A percentile compares a stretch with the other conserved stretches of the same genome.
phyloP scores from a whole-genome alignment of 2,329 filamentous ascomycete genomes.

The Trichoderma guizhouense region DNA sequence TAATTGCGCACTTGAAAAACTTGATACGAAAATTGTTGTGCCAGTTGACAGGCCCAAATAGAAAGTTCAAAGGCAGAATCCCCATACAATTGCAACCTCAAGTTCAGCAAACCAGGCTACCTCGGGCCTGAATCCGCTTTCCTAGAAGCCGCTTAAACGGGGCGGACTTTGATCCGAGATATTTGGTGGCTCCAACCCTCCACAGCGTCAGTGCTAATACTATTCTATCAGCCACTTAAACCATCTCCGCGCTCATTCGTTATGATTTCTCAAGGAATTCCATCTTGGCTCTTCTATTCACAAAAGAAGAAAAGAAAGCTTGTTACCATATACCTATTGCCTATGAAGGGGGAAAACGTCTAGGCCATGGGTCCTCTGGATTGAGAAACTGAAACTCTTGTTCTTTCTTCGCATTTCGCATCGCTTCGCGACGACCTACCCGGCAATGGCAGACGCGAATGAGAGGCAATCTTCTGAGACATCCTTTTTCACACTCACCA shows the following conservation, averaged over 20 bases:
- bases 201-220: background rate
- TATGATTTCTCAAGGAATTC: background rate
- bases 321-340: background rate
- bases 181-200: background rate
- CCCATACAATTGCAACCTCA: background rate
- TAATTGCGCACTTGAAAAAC: too few relatives aligned
- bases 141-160: background rate
- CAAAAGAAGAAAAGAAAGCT: background rate
- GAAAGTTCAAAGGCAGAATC: background rate
- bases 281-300: background rate
- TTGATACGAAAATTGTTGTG: too few relatives aligned
- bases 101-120: background rate
- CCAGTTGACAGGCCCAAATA: background rate
- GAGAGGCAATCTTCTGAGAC: background rate
- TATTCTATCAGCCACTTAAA: background rate
- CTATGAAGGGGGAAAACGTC: background rate
- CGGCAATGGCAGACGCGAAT: background rate
- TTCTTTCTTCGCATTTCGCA: background rate
- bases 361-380: background rate
- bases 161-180: conserved; percentile 2
- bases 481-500: background rate
- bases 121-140: background rate
- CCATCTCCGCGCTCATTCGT: background rate
- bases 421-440: background rate
- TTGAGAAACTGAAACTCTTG: background rate